Evolutionary conservation across 2,329 filamentous ascomycete species (phyloP).

Genomic region (Elsinoe ampelina): DNA sequence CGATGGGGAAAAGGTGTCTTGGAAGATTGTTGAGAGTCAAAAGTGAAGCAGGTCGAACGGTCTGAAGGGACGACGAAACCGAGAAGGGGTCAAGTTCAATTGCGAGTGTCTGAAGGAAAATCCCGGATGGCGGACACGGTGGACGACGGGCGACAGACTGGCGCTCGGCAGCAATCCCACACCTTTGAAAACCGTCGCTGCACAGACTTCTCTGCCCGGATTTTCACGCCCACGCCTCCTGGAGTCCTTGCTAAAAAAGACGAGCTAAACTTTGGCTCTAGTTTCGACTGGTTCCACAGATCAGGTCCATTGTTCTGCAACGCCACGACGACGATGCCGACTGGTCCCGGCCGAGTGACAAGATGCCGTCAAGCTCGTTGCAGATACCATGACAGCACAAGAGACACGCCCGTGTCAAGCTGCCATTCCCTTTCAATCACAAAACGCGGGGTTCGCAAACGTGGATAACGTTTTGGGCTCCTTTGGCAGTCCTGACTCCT

Average conservation of each 20-base stretch:
- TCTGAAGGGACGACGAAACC: neutral
- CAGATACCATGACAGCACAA: neutral
- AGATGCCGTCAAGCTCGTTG: neutral
- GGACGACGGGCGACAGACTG: neutral
- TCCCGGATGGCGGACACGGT: neutral
- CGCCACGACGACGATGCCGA: neutral
- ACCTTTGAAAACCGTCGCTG: neutral
- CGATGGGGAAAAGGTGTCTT: neutral
- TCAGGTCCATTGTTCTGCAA: neutral
- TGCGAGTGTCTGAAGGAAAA: neutral
- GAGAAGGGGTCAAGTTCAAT: constrained; percentile 3
- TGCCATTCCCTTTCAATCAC: neutral
- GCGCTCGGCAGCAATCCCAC: neutral
- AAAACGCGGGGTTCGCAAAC: neutral
- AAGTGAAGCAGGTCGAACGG: neutral
- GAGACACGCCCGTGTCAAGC: neutral
- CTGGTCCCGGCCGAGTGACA: neutral
- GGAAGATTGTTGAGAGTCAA: constrained; percentile 5
- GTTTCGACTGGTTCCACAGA: constrained; percentile 1
- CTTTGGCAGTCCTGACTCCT: neutral
- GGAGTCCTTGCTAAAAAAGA: neutral
- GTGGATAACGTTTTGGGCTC: neutral
- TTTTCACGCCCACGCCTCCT: constrained; percentile 1
- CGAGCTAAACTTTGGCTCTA: neutral
- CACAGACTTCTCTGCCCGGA: neutral